phyloP scores from a whole-genome alignment of 2,329 filamentous ascomycete species.

The Teratosphaeria pseudoeucalypti region DNA sequence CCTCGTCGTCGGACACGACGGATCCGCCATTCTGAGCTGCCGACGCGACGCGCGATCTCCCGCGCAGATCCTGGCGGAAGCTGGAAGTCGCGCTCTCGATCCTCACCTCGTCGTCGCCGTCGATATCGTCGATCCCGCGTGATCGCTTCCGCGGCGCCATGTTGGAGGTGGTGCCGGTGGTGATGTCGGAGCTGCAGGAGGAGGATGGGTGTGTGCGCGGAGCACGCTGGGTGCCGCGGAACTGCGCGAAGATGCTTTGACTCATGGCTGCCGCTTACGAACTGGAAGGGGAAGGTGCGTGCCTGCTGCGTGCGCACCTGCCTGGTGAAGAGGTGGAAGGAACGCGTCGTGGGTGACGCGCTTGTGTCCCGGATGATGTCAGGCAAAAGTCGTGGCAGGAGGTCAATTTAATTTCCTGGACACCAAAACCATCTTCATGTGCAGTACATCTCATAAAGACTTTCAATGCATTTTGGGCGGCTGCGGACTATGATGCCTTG shows the following conservation, averaged over 20 bases:
- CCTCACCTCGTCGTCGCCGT: slow-evolving; percentile 11
- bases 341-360: neutral
- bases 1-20: slow-evolving; percentile 20
- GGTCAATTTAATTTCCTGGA: no score
- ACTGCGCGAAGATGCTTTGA: slow-evolving; percentile 3
- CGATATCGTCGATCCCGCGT: slow-evolving; percentile 13
- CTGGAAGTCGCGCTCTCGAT: slow-evolving; percentile 20
- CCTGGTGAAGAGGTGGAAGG: neutral
- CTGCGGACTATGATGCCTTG: no score
- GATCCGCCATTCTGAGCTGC: slow-evolving; percentile 19
- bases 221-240: neutral
- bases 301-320: neutral
- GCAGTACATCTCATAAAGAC: no score
- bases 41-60: slow-evolving; percentile 21
- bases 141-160: slow-evolving; percentile 19
- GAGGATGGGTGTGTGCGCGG: neutral
- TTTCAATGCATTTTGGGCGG: no score
- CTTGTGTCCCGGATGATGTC: neutral
- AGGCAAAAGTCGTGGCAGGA: neutral
- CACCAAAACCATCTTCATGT: no score
- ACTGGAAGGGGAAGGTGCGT: neutral
- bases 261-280: neutral
- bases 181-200: slow-evolving; percentile 1
- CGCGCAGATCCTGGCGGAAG: slow-evolving; percentile 17
- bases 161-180: slow-evolving; percentile 9